Evolutionary conservation across 1,284 basidiomycete species (phyloP), one percentile per base, ranked within the genome.

Genomic region (Wolfiporia cocos): DNA sequence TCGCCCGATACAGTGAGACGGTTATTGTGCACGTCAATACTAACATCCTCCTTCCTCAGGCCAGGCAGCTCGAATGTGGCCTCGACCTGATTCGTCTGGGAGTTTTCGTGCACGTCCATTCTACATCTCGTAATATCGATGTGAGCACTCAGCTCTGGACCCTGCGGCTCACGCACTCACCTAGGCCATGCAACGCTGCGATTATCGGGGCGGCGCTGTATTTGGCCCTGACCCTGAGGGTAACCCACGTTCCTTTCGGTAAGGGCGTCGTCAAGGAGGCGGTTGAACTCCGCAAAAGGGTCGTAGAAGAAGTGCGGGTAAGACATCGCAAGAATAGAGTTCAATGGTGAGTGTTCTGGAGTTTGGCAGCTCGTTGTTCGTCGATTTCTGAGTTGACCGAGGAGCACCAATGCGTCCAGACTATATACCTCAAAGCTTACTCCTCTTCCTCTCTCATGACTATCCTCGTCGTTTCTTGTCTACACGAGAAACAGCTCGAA

Each of bases 51-150:
- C 17, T 65, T 61, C 51, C 58, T 66, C 38, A 74, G 9, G 4
- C 71, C 70, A 3, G 71, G 70, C 21, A 76, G 51, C 38, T 74
- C 71, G 36, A 75, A 72, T 0, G 62, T 58, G 12, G 72, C 73
- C 0, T 65, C 67, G 23, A 74, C 64, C 1, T 50, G 45, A 42
- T 71, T 71, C 12, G 46, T 57, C 1, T 65, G 56, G 2, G 44
- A 21, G 40, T 66, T 54, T 43, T 73, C 70, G 46, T 70, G 64
- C 4, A 75, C 49, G 46, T 75, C 71, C 64, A 73, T 66, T 40
- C 71, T 72, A 19, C 11, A 33, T 5, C n/a, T 22, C 14, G 33
- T 39, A 12, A 43, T 33, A 22, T 20, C 26, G 9, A 9, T 28
- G 23, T 11, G 20, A 4, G 29, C 18, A 20, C n/a, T n/a, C n/a